Percentiles rank a stretch among this genome's conserved stretches.
phyloP scores from a whole-genome alignment of 371 early-diverging fungal genomes.

The Conidiobolus incongruus region DNA sequence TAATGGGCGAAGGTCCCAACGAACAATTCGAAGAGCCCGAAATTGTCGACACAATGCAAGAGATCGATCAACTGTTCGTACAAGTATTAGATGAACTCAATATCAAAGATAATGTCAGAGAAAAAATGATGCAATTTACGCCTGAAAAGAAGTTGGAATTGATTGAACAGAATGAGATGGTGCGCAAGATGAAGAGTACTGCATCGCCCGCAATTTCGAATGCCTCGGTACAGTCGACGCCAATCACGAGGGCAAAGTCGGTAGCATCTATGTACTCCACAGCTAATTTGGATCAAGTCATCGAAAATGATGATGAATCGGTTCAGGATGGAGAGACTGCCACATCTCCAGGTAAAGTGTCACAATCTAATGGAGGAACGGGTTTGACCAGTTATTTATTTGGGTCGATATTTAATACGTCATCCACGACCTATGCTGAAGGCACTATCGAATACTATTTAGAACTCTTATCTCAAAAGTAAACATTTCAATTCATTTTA shows the following conservation, averaged over 20 bases:
- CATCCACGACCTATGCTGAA: background rate
- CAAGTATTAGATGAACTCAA: constrained; percentile 21
- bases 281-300: no score
- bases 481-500: background rate
- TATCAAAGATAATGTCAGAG: constrained; percentile 23
- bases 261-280: no score
- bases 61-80: constrained; percentile 9
- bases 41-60: constrained; percentile 3
- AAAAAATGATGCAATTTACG: constrained; percentile 21
- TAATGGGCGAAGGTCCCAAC: background rate
- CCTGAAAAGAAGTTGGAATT: constrained; percentile 20
- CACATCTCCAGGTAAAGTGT: no score
- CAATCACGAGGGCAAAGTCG: constrained; percentile 9
- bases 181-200: constrained; percentile 10
- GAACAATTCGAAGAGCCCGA: background rate
- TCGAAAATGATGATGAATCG: no score
- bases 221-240: constrained; percentile 6
- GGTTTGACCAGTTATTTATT: constrained; percentile 3
- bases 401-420: constrained; percentile 2
- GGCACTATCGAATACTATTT: constrained; percentile 2
- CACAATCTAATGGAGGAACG: constrained; percentile 8
- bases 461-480: background rate
- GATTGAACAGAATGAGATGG: constrained; percentile 21
- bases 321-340: no score
- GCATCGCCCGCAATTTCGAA: background rate